Evolutionary conservation across 768 basidiomycete genomes (phyloP).

Genomic region (Lyophyllum decastes): DNA sequence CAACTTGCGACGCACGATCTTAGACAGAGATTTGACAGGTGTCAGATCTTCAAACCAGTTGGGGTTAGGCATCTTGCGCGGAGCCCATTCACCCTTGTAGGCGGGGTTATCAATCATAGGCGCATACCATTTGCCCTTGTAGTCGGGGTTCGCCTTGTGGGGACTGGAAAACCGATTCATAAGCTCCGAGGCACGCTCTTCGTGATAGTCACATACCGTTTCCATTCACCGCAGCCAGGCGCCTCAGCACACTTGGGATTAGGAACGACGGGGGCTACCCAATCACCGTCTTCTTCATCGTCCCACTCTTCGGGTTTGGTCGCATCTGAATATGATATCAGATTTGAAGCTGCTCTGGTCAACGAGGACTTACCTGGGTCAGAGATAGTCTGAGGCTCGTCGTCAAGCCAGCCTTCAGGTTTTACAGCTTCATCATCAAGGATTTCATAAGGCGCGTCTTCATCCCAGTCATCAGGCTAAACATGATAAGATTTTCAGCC

Average conservation of each 20-base stretch:
- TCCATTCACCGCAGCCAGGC: constrained; percentile 96
- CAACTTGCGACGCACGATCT: constrained; percentile 61
- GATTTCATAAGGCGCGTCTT: constrained; percentile 93
- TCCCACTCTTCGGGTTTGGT: constrained; percentile 99
- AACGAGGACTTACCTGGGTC: constrained; percentile 67
- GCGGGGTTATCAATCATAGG: constrained; percentile 96
- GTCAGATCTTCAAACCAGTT: constrained; percentile 85
- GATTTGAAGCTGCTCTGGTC: not conserved
- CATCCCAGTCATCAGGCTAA: constrained; percentile 96
- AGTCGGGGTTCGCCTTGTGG: constrained; percentile 86
- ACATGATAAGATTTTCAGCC: not conserved
- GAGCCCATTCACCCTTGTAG: constrained; percentile 95
- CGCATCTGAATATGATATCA: constrained; percentile 50
- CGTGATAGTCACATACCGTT: constrained; percentile 50
- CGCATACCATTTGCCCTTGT: constrained; percentile 98
- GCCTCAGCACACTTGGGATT: constrained; percentile 92
- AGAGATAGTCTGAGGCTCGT: constrained; percentile 77
- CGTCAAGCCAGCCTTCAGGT: constrained; percentile 95
- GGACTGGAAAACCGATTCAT: constrained; percentile 50
- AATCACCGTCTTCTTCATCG: constrained; percentile 99
- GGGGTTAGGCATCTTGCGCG: constrained; percentile 90
- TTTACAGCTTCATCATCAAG: constrained; percentile 83
- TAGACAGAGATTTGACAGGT: constrained; percentile 80
- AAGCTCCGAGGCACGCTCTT: not conserved
- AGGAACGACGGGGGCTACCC: constrained; percentile 85